These are phyloP conservation scores for Saccharomycopsis amapae DNA, from an alignment of 805 yeast species.

Conservation along the genomic window DNA sequence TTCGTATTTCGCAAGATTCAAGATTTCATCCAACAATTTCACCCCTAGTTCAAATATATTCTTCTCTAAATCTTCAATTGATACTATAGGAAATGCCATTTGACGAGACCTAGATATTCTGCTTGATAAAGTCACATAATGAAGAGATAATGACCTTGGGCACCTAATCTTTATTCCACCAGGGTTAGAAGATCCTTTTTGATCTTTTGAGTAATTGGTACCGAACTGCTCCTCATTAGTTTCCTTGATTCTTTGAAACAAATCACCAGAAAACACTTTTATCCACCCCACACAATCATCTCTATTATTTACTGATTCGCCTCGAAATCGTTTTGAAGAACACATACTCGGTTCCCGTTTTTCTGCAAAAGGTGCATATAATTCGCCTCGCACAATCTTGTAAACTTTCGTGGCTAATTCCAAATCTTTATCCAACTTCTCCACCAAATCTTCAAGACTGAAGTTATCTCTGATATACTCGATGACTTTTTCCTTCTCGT, in stretches of 20 bases:
- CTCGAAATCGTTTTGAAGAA: slow-evolving; percentile 73
- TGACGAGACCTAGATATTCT: slow-evolving; percentile 14
- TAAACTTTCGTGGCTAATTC: slow-evolving; percentile 49
- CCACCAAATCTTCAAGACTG: slow-evolving; percentile 31
- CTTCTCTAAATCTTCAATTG: slow-evolving; percentile 22
- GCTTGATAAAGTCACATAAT: slow-evolving; percentile 1
- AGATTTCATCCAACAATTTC: slow-evolving; percentile 36
- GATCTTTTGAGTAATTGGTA: not conserved
- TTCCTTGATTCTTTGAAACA: slow-evolving; percentile 64
- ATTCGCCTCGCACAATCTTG: slow-evolving; percentile 58
- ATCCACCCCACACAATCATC: slow-evolving; percentile 72
- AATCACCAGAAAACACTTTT: slow-evolving; percentile 73
- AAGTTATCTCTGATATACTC: slow-evolving; percentile 45
- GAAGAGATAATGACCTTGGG: slow-evolving; percentile 16
- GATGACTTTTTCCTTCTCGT: slow-evolving; percentile 34
- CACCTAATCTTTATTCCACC: not conserved
- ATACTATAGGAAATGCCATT: slow-evolving; percentile 10
- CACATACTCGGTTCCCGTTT: slow-evolving; percentile 78
- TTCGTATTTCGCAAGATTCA: slow-evolving; percentile 24
- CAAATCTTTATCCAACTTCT: slow-evolving; percentile 37
- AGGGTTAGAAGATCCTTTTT: not conserved
- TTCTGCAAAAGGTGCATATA: slow-evolving; percentile 45
- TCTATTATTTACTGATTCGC: slow-evolving; percentile 41
- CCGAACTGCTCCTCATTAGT: slow-evolving; percentile 54
- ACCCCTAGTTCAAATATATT: slow-evolving; percentile 30